These are phyloP conservation scores for Fraxinus velutina DNA, from an alignment of 305 asterid species.

Conservation along the genomic window DNA sequence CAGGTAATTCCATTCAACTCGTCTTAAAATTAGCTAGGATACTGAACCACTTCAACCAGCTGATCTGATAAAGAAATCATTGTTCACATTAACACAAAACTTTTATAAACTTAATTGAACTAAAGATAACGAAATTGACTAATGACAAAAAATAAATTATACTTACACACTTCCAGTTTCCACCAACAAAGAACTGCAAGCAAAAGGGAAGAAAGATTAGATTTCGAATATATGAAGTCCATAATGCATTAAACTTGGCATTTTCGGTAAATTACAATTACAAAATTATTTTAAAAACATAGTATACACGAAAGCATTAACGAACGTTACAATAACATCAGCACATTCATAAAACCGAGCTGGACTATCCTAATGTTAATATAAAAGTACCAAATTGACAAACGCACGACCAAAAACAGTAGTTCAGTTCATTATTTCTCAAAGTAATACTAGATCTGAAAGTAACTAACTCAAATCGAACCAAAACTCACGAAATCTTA, in stretches of 20 bases:
- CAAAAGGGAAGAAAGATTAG: constrained; percentile 21
- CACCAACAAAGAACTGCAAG: constrained; percentile 96
- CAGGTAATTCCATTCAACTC: not conserved
- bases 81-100: not conserved
- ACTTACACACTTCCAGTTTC: constrained; percentile 97
- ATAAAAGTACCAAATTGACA: not conserved
- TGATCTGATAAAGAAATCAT: constrained; percentile 1
- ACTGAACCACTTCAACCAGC: not conserved
- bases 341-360: not conserved
- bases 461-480: not conserved
- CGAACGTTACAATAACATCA: not conserved
- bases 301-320: not conserved
- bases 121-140: not conserved
- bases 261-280: not conserved
- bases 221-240: constrained; percentile 12
- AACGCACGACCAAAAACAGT: not conserved
- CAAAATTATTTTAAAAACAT: not conserved
- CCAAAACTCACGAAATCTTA: not conserved
- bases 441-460: constrained; percentile 29
- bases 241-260: not conserved
- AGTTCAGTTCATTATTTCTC: not conserved
- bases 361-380: not conserved
- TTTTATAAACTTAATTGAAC: not conserved
- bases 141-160: constrained; percentile 6
- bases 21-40: not conserved